A percentile compares a stretch with the other conserved stretches of the same genome.
Conservation (phyloP, 768 basidiomycete species). For the Mycena indigotica region DNA sequence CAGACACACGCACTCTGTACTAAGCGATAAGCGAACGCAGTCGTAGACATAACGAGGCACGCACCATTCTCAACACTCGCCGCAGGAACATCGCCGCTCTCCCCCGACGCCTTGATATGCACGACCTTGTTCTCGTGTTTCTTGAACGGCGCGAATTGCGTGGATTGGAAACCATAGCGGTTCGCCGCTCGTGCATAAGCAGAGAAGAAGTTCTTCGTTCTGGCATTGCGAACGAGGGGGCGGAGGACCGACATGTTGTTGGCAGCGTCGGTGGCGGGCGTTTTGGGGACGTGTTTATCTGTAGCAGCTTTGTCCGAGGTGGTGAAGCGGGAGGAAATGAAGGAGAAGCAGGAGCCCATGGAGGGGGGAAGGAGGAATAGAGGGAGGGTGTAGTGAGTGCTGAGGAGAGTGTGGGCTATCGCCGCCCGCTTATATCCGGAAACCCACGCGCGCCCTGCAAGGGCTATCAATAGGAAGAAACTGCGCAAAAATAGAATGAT, state of each 20-base stretch:
- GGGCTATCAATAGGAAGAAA: not conserved
- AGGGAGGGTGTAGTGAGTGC: not conserved
- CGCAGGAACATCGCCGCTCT: constrained; percentile 29
- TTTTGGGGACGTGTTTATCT: not conserved
- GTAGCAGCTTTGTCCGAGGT: not conserved
- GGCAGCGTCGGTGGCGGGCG: not conserved
- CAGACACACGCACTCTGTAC: constrained; percentile 21
- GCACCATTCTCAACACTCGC: constrained; percentile 27
- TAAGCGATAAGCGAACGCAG: not conserved
- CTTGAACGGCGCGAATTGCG: constrained; percentile 22
- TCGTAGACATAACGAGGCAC: constrained; percentile 1
- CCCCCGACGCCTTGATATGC: constrained; percentile 17
- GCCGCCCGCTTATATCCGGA: not conserved
- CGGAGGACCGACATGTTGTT: constrained; percentile 15
- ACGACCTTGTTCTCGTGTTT: constrained; percentile 21
- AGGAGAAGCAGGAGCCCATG: not conserved
- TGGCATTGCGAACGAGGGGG: constrained; percentile 19
- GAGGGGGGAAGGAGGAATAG: not conserved
- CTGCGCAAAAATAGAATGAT: not conserved
- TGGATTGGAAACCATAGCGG: constrained; percentile 19
- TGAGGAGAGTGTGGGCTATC: not conserved
- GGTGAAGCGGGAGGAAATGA: not conserved
- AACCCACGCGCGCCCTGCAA: not conserved
- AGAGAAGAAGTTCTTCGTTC: constrained; percentile 14
- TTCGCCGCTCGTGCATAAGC: constrained; percentile 22